Evolutionary conservation across 257 asterid genomes (phyloP), one percentile per base, ranked within the genome.

Genomic region (Solanum chiquidenum): DNA sequence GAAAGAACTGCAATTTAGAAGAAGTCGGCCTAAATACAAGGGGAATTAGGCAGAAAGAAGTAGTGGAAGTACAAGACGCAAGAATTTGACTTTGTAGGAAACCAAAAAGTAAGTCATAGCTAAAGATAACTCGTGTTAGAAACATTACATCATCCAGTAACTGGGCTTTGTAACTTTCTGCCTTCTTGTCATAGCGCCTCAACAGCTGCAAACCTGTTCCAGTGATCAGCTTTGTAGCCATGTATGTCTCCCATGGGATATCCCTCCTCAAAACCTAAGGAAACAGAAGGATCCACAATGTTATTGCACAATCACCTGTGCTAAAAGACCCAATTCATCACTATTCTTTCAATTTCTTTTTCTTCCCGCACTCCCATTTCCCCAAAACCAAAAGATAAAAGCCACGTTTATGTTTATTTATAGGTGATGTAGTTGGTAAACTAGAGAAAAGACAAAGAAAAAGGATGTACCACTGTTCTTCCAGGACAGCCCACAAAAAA

Each of bases 201-300:
- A 97, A 92, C 91, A 97, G 92, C 93, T 97, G 98, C 88, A 97
- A 95, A 83, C 96, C 98, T 23, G 98, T 94, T 74, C 98, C 98
- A 8, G 97, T 89, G 74, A 97, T 94, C 93, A 95, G 90, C 94
- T 97, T 95, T 58, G 97, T 95, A 66, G 98, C 91, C 95, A 95
- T 93, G 91, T 97, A 95, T 49, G 98, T 94, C 89, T 97, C 98
- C 99, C 99, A 97, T 83, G 98, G 98, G 88, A 97, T 97, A 91
- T 97, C 98, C 92, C 98, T 94, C 91, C 92, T 88, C 92, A 96
- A 91, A 75, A 95, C 95, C 98, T 96, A 89, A 60, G 38, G 68
- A 71, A 86, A 73, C 84, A 79, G 89, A 42, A 89, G 33, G 64
- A 86, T 9, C 12, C 40, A 14, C 8, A 12, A 33, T 72, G 62